A percentile compares a stretch with the other conserved stretches of the same genome.
phyloP scores from a whole-genome alignment of 1,139 yeast species.

The Fermentozyma sake region DNA sequence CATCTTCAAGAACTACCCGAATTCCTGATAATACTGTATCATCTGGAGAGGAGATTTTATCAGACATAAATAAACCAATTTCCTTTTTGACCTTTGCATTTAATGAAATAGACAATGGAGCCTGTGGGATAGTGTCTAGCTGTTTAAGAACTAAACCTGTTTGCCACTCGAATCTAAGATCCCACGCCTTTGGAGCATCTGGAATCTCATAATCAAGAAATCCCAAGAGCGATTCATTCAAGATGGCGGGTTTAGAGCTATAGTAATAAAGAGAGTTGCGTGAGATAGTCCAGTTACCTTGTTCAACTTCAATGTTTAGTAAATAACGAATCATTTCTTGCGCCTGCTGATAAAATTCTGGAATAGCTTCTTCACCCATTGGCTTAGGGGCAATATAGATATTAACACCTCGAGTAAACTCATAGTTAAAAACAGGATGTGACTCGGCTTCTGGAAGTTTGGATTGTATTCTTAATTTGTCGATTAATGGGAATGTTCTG shows the following conservation, averaged over 20 bases:
- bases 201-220: neutral
- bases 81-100: constrained; percentile 18
- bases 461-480: constrained; percentile 22
- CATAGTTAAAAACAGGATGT: constrained; percentile 21
- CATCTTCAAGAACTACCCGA: constrained; percentile 22
- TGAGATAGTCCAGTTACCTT: constrained; percentile 5
- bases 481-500: constrained; percentile 7
- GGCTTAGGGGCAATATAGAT: constrained; percentile 23
- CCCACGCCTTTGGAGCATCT: neutral
- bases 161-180: neutral
- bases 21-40: constrained; percentile 35
- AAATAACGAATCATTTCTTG: too few species aligned
- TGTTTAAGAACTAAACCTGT: constrained; percentile 5
- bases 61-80: constrained; percentile 32
- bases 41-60: constrained; percentile 24
- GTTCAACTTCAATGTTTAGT: too few species aligned
- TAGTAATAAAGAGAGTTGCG: constrained; percentile 8
- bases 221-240: neutral
- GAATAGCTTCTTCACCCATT: too few species aligned
- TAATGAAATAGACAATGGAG: neutral
- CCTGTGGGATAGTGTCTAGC: constrained; percentile 1
- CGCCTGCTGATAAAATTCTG: too few species aligned
- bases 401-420: constrained; percentile 19
- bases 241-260: neutral
- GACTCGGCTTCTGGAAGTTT: constrained; percentile 8